Conservation (phyloP, 805 yeast genomes). For the Metschnikowia rubicola region DNA sequence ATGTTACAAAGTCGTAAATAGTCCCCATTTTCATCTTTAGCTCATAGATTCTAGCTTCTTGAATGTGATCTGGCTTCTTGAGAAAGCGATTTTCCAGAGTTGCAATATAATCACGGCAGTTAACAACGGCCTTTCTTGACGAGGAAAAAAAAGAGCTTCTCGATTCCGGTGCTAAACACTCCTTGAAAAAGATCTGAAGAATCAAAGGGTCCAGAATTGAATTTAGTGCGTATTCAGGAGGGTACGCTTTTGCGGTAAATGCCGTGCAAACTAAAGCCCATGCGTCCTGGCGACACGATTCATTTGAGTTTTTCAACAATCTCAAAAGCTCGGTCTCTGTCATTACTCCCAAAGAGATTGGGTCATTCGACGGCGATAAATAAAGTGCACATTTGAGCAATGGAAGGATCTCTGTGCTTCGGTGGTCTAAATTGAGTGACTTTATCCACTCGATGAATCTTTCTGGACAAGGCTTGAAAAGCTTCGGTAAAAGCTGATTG, state of each 20-base stretch:
- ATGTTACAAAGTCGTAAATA: slow-evolving; percentile 59
- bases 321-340: slow-evolving; percentile 19
- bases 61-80: slow-evolving; percentile 11
- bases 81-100: slow-evolving; percentile 17
- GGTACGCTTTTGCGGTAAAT: slow-evolving; percentile 56
- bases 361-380: slow-evolving; percentile 8
- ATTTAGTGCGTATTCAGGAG: slow-evolving; percentile 44
- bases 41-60: background rate
- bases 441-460: slow-evolving; percentile 41
- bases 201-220: slow-evolving; percentile 36
- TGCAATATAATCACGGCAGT: slow-evolving; percentile 65
- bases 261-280: slow-evolving; percentile 61
- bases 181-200: slow-evolving; percentile 28
- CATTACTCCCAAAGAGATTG: slow-evolving; percentile 3
- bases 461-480: slow-evolving; percentile 51
- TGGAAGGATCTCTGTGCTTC: slow-evolving; percentile 10
- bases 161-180: slow-evolving; percentile 37
- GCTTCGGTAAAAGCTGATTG: slow-evolving; percentile 56
- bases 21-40: slow-evolving; percentile 17
- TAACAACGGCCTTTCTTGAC: slow-evolving; percentile 56
- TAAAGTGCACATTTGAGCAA: slow-evolving; percentile 12
- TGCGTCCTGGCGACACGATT: slow-evolving; percentile 47
- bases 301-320: slow-evolving; percentile 46
- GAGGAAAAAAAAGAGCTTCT: slow-evolving; percentile 64
- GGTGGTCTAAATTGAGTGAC: slow-evolving; percentile 2